phyloP scores from a whole-genome alignment of 2,329 filamentous ascomycete genomes.

The Epichloe sylvatica region DNA sequence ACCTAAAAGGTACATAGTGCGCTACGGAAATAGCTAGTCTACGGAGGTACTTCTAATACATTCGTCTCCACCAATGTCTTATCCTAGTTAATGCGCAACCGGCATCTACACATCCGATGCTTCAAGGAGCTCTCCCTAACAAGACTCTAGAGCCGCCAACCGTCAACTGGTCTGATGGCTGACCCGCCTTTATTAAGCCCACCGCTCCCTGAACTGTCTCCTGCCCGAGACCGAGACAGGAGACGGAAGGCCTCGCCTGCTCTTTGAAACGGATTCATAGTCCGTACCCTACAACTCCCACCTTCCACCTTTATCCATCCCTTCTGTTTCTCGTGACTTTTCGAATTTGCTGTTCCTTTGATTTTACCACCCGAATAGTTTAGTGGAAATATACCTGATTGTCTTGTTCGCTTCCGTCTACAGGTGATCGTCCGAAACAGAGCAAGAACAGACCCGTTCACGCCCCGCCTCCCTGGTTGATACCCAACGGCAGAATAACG shows the following conservation, averaged over 20 bases:
- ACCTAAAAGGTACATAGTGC: no score
- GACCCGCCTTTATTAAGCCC: no score
- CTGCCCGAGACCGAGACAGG: no score
- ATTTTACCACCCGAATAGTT: neutral
- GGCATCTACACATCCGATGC: no score
- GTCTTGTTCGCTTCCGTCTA: neutral
- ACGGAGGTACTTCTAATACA: no score
- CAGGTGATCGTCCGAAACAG: slow-evolving; percentile 2
- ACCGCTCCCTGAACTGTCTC: no score
- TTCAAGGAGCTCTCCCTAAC: no score
- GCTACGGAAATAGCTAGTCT: no score
- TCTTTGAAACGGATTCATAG: neutral
- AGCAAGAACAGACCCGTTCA: neutral
- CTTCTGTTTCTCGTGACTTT: neutral
- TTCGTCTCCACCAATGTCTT: no score
- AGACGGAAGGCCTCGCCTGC: neutral
- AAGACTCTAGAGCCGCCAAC: no score
- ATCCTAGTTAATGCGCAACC: no score
- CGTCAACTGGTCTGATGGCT: no score
- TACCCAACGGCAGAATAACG: slow-evolving; percentile 9
- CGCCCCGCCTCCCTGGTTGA: slow-evolving; percentile 4
- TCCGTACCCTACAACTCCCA: neutral
- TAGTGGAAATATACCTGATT: slow-evolving; percentile 6
- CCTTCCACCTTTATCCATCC: neutral
- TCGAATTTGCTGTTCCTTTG: neutral